A percentile compares a stretch with the other conserved stretches of the same genome.
phyloP scores from a whole-genome alignment of 352 stramenopile genomes.

The Phytopythium montanum region DNA sequence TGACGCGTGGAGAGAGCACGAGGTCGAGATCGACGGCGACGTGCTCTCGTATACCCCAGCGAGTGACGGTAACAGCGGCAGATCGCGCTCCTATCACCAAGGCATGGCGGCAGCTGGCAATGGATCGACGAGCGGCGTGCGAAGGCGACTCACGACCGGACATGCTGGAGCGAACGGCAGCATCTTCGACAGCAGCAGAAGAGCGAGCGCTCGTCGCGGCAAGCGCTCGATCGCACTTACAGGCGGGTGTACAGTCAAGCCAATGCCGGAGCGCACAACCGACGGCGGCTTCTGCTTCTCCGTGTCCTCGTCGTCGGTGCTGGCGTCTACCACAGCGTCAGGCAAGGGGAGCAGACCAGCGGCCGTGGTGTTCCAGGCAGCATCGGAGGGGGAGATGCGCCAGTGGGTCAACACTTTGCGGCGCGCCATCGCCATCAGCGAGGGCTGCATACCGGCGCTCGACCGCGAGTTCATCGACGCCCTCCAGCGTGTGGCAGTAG shows the following conservation, averaged over 20 bases:
- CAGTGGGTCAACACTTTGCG: constrained; percentile 63
- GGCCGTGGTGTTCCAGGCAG: constrained; percentile 59
- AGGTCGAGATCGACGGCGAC: constrained; percentile 63
- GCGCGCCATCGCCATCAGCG: constrained; percentile 63
- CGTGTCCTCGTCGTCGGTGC: constrained; percentile 41
- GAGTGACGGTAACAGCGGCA: background rate
- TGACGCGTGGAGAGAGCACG: constrained; percentile 48
- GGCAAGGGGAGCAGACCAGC: background rate
- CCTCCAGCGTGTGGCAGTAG: constrained; percentile 42
- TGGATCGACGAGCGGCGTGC: constrained; percentile 5
- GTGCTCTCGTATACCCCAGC: constrained; percentile 42
- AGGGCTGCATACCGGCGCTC: constrained; percentile 51
- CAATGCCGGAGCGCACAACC: constrained; percentile 55
- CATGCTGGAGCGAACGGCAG: background rate
- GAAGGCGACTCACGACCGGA: background rate
- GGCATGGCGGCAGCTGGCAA: constrained; percentile 15
- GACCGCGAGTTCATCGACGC: constrained; percentile 38
- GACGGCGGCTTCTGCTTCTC: constrained; percentile 69
- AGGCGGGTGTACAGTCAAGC: constrained; percentile 50
- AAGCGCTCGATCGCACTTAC: constrained; percentile 41
- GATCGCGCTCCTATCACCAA: constrained; percentile 5
- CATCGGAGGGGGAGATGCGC: constrained; percentile 36
- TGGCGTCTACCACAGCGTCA: background rate
- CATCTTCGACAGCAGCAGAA: constrained; percentile 8
- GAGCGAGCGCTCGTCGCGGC: constrained; percentile 9